Evolutionary conservation across 2,329 filamentous ascomycete genomes (phyloP), one percentile per base, ranked within the genome.

Genomic region (Talaromyces sp.): DNA sequence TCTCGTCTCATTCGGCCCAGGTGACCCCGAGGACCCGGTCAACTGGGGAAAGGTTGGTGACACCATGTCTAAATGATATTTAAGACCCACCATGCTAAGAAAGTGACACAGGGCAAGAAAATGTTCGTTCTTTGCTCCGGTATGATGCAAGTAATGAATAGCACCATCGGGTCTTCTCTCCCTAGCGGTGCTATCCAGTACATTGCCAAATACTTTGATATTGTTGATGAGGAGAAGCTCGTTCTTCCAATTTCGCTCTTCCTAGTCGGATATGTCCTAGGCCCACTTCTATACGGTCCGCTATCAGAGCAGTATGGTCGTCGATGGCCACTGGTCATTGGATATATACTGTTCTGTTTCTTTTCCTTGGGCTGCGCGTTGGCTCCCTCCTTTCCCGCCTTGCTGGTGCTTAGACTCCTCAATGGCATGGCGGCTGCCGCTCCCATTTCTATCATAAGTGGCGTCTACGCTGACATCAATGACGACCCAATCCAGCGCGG

Each of bases 381-480:
- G 8, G 74, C 77, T 0, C 73, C 76, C 1, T 78, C 70, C 7
- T 83, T 75, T 71, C 64, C 71, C 0, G 71, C 74, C 2, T 65
- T 80, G 18, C 65, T 80, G 18, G 68, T 79, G 3, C 81, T 83
- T 58, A 73, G 81, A n/a, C 70, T 83, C 6, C 52, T 82, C 2
- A 70, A 72, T 28, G 80, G 81, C 0, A 73, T 78, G 55, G 72
- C 71, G n/a, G 80, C 76, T 0, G 76, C 78, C 7, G 75, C 78
- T 1, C 79, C 81, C 0, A 77, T 77, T 34, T 72, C 80, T 0
- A 75, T 80, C 12, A 72, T 77, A 0, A 79, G 78, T 0, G 79
- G 83, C 1, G 60, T 82, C 0, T 81, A 76, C 64, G 78, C 79
- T 2, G 81, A 83, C 66, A 73, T 82, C 1, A 78, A 81, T 58